phyloP scores from a whole-genome alignment of 768 basidiomycete species.

The Erythrobasidium yunnanense region DNA sequence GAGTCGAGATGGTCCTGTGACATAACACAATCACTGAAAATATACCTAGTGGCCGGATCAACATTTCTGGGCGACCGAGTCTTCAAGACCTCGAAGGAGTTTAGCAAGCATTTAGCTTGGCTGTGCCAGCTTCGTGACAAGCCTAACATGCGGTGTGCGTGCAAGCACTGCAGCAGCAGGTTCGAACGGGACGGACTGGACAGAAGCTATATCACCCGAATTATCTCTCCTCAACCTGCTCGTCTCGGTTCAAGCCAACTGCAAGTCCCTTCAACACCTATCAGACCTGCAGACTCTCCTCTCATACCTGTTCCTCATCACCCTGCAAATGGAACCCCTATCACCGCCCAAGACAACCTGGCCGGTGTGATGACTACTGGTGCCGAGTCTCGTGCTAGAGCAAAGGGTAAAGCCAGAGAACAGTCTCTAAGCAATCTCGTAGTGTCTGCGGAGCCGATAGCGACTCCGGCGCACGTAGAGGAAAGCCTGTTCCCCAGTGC shows the following conservation, averaged over 20 bases:
- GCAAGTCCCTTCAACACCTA: neutral
- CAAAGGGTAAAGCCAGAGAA: too few relatives aligned
- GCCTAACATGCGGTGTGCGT: neutral
- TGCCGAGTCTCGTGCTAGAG: too few relatives aligned
- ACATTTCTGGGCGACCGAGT: neutral
- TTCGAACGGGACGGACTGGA: neutral
- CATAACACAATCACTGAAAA: too few relatives aligned
- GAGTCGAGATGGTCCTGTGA: neutral
- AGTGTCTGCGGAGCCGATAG: too few relatives aligned
- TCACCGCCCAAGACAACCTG: too few relatives aligned
- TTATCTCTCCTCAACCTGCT: neutral
- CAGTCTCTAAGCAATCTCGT: too few relatives aligned
- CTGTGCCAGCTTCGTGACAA: conserved; percentile 5
- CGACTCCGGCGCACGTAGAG: too few relatives aligned
- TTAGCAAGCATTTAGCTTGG: conserved; percentile 11
- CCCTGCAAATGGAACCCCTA: too few relatives aligned
- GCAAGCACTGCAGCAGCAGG: conserved; percentile 2
- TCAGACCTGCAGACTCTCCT: too few relatives aligned
- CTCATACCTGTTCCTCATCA: too few relatives aligned
- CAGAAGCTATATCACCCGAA: neutral
- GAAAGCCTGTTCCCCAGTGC: too few relatives aligned
- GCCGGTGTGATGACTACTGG: too few relatives aligned
- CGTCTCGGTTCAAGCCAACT: neutral
- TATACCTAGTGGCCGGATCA: conserved; percentile 7
- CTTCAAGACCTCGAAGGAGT: conserved; percentile 18